A percentile compares a stretch with the other conserved stretches of the same genome.
Evolutionary conservation across 2,329 filamentous ascomycete genomes (phyloP).

Genomic region (Didymella arachidicola): DNA sequence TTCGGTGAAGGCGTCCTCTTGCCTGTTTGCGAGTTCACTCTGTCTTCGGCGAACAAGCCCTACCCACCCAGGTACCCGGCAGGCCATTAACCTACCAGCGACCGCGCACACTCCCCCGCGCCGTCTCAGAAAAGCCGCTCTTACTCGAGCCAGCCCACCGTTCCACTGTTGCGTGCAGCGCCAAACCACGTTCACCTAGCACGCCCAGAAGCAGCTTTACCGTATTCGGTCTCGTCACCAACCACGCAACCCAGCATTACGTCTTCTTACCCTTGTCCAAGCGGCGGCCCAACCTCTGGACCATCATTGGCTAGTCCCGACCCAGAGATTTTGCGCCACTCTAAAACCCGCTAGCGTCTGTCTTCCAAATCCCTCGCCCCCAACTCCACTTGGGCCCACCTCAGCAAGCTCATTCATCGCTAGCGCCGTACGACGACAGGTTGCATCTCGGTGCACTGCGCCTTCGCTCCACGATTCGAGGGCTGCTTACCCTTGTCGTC

Average conservation of each 20-base stretch:
- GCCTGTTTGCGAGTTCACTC: constrained; percentile 29
- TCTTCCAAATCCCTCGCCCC: constrained; percentile 41
- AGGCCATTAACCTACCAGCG: constrained; percentile 26
- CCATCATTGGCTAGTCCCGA: constrained; percentile 45
- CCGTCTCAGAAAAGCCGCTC: constrained; percentile 23
- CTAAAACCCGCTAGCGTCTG: constrained; percentile 46
- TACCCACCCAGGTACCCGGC: constrained; percentile 26
- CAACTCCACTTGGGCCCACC: constrained; percentile 34
- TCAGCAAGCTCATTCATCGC: constrained; percentile 42
- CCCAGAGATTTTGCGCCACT: constrained; percentile 25
- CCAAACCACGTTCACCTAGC: constrained; percentile 36
- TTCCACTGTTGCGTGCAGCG: constrained; percentile 36
- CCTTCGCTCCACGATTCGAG: constrained; percentile 49
- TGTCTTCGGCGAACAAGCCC: constrained; percentile 34
- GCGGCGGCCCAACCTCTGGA: constrained; percentile 38
- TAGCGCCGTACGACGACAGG: constrained; percentile 49
- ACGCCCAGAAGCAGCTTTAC: constrained; percentile 46
- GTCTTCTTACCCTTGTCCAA: constrained; percentile 40
- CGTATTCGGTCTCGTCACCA: constrained; percentile 38
- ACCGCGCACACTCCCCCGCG: constrained; percentile 29
- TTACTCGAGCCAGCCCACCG: constrained; percentile 24
- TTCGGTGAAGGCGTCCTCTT: constrained; percentile 26
- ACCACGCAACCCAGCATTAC: constrained; percentile 44
- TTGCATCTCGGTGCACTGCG: constrained; percentile 45
- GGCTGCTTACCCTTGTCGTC: constrained; percentile 31